Evolutionary conservation across 73 alveolate species (phyloP).

Genomic region (Diophrys appendiculata): DNA sequence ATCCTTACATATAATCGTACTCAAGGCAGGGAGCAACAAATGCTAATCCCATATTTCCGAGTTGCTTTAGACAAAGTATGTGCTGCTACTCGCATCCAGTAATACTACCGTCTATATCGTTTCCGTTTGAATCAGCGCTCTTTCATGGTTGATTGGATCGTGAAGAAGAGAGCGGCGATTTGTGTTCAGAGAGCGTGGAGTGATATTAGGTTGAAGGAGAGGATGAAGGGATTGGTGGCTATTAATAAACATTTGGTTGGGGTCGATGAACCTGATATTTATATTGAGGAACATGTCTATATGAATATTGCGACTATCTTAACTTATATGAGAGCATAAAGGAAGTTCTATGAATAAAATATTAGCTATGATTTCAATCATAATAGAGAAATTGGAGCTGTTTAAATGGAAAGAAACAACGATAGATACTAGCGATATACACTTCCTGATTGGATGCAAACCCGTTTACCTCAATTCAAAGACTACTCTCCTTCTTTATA

Average conservation of each 20-base stretch:
- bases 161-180: conserved; percentile 54
- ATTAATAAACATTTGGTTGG: conserved; percentile 3
- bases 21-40: conserved; percentile 8
- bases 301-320: conserved; percentile 5
- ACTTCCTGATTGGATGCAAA: neutral
- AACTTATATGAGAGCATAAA: neutral
- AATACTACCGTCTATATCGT: neutral
- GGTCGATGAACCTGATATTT: neutral
- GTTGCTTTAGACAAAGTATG: neutral
- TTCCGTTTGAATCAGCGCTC: neutral
- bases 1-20: conserved; percentile 31
- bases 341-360: conserved; percentile 10
- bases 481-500: neutral
- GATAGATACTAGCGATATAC: neutral
- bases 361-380: neutral
- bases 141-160: neutral
- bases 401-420: neutral
- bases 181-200: conserved; percentile 63
- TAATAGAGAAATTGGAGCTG: neutral
- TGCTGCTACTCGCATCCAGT: conserved; percentile 26
- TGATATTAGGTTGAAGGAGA: conserved; percentile 17
- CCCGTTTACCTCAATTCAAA: too few relatives aligned
- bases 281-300: conserved; percentile 21
- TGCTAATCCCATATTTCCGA: conserved; percentile 9
- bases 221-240: conserved; percentile 24